phyloP scores from a whole-genome alignment of 805 yeast genomes.

The Saccharomyces eubayanus region DNA sequence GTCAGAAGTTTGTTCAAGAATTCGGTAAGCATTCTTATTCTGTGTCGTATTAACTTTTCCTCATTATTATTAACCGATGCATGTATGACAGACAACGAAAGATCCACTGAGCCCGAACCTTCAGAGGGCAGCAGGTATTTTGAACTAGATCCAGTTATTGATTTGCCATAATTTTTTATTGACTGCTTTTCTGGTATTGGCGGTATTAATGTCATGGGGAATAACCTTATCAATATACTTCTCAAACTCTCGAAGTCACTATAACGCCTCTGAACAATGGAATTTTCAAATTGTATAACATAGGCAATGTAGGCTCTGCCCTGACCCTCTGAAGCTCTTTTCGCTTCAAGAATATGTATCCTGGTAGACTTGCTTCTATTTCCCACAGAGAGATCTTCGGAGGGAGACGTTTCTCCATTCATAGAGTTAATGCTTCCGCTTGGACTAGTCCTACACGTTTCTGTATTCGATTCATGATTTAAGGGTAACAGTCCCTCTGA shows the following conservation, averaged over 20 bases:
- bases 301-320: constrained; percentile 49
- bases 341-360: constrained; percentile 26
- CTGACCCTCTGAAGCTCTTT: constrained; percentile 27
- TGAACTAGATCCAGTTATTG: constrained; percentile 25
- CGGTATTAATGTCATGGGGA: constrained; percentile 78
- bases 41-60: constrained; percentile 30
- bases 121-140: constrained; percentile 26
- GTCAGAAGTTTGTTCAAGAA: constrained; percentile 26
- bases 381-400: background rate
- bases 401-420: constrained; percentile 1
- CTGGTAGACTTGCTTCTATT: constrained; percentile 9
- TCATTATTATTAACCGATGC: constrained; percentile 25
- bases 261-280: constrained; percentile 67
- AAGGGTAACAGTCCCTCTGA: constrained; percentile 13
- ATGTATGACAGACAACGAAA: constrained; percentile 26
- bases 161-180: constrained; percentile 27
- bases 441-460: constrained; percentile 14
- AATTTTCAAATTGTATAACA: constrained; percentile 51
- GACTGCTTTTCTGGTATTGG: constrained; percentile 86
- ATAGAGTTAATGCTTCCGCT: constrained; percentile 18
- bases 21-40: constrained; percentile 29
- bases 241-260: constrained; percentile 86
- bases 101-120: constrained; percentile 25
- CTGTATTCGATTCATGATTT: constrained; percentile 1
- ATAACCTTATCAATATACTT: constrained; percentile 56